Conservation (phyloP, 345 rosid genomes). For the Bruguiera parviflora region DNA sequence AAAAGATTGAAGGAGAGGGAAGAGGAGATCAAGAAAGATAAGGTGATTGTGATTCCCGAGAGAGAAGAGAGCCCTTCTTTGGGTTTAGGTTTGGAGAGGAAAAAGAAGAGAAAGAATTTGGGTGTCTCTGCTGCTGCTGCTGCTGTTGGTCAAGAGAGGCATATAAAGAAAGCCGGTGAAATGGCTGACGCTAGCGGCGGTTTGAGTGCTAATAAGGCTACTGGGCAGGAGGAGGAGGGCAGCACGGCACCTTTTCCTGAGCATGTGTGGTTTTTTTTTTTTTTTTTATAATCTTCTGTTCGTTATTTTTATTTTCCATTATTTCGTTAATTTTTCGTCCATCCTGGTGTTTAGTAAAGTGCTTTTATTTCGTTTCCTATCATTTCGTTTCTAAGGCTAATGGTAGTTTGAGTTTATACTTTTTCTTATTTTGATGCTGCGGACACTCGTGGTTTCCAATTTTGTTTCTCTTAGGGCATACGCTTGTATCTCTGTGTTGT, state of each 20-base stretch:
- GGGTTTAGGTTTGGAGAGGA: slow-evolving; percentile 4
- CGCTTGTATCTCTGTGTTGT: no score
- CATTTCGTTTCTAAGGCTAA: not conserved
- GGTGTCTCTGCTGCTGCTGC: not conserved
- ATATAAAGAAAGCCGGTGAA: not conserved
- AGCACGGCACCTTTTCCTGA: slow-evolving; percentile 32
- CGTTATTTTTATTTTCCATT: no score
- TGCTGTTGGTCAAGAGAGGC: slow-evolving; percentile 1
- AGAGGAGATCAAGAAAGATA: slow-evolving; percentile 28
- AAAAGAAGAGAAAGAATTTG: slow-evolving; percentile 9
- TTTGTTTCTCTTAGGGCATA: not conserved
- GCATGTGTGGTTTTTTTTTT: slow-evolving; percentile 11
- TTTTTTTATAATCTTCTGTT: not conserved
- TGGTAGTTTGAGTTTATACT: not conserved
- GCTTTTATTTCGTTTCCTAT: not conserved
- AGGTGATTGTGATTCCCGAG: slow-evolving; percentile 18
- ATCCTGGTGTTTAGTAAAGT: not conserved
- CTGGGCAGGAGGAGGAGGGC: slow-evolving; percentile 29
- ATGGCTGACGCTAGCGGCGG: slow-evolving; percentile 34
- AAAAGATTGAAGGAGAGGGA: slow-evolving; percentile 37
- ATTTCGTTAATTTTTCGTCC: no score
- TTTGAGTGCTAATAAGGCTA: slow-evolving; percentile 30
- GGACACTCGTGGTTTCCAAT: not conserved
- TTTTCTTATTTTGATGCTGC: not conserved
- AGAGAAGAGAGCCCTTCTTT: not conserved